Base-by-base conservation (phyloP, 768 basidiomycete species). In the Mycena vitilis region DNA sequence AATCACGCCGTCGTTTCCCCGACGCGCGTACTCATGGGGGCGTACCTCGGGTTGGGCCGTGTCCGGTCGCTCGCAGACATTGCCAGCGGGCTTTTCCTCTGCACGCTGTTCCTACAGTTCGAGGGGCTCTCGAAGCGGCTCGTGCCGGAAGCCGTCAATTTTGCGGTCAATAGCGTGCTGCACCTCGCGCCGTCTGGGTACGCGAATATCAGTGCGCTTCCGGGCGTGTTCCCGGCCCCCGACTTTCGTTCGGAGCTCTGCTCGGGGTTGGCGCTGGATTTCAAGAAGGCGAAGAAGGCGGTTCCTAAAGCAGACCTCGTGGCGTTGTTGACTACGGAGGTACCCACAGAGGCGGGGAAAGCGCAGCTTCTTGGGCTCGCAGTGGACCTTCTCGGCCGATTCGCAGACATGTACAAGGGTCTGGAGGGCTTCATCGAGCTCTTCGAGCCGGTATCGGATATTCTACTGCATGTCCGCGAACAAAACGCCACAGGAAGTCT, bases 1-100 rank as follows among this genome's bases (percentile, higher is more conserved):
- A 91, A 91, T 59, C 96, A 99, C 78, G 88, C 90, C 0, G 95
- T 99, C 53, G 83, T 95, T 22, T 93, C 94, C 0, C 95, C 96
- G 0, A 87, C 96, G 0, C 88, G 95, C 57, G 80, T 99, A 20
- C 86, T 99, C 62, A 93, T 98, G 83, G 95, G 93, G 1, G 91
- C 95, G 53, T 99, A 98, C 76, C 90, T 99, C 20, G 91, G 91
- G 10, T 84, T 99, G 36, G 87, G 89, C 62, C 90, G 95, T 5
- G 86, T 99, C 2, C 87, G 96, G 58, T 88, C 88, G 13, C 75
- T 94, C 18, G 68, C 79, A 20, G 96, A 99, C 78, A 75, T 98
- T 57, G 85, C 92, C 1, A 92, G 92, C 62, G 98, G 98, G 1
- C 80, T 98, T 48, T 98, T 98, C 83, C 81, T 99, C 23, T 95